phyloP scores from a whole-genome alignment of 2,329 filamentous ascomycete genomes.

The Zymoseptoria pseudotritici region DNA sequence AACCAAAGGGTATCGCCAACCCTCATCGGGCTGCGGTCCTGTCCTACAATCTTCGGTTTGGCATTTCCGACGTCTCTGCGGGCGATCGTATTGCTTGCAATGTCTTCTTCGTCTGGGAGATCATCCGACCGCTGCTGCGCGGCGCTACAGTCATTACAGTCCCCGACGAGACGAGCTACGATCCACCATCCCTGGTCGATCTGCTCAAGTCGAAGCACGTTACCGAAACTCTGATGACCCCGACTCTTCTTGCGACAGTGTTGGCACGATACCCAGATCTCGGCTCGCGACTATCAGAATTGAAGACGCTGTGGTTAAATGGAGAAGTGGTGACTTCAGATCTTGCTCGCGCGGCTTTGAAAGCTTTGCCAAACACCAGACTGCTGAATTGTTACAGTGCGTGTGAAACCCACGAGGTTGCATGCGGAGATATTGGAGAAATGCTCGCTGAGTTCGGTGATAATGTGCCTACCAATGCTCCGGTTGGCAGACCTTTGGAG shows the following conservation, averaged over 20 bases:
- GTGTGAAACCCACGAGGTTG: slow-evolving; percentile 74
- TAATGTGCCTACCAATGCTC: slow-evolving; percentile 58
- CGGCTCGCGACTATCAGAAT: slow-evolving; percentile 53
- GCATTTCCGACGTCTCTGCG: slow-evolving; percentile 58
- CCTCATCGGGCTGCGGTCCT: slow-evolving; percentile 59
- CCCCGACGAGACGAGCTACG: slow-evolving; percentile 69
- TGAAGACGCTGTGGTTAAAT: slow-evolving; percentile 71
- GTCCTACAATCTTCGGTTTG: slow-evolving; percentile 67
- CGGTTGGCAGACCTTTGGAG: slow-evolving; percentile 64
- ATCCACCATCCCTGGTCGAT: slow-evolving; percentile 66
- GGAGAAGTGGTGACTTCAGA: slow-evolving; percentile 77
- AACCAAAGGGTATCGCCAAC: slow-evolving; percentile 76
- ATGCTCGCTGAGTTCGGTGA: slow-evolving; percentile 46
- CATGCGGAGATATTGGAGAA: slow-evolving; percentile 64
- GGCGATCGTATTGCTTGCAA: slow-evolving; percentile 80
- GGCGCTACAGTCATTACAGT: slow-evolving; percentile 70
- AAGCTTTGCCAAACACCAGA: slow-evolving; percentile 60
- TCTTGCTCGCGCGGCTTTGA: slow-evolving; percentile 60
- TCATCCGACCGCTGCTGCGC: slow-evolving; percentile 65
- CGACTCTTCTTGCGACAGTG: slow-evolving; percentile 67
- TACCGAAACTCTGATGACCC: slow-evolving; percentile 78
- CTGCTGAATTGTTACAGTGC: slow-evolving; percentile 76
- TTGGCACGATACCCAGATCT: slow-evolving; percentile 62
- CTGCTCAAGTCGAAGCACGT: slow-evolving; percentile 58
- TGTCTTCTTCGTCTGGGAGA: slow-evolving; percentile 84